Base-by-base conservation (phyloP, 2,329 filamentous ascomycete genomes). In the Niveomyces coronatus region DNA sequence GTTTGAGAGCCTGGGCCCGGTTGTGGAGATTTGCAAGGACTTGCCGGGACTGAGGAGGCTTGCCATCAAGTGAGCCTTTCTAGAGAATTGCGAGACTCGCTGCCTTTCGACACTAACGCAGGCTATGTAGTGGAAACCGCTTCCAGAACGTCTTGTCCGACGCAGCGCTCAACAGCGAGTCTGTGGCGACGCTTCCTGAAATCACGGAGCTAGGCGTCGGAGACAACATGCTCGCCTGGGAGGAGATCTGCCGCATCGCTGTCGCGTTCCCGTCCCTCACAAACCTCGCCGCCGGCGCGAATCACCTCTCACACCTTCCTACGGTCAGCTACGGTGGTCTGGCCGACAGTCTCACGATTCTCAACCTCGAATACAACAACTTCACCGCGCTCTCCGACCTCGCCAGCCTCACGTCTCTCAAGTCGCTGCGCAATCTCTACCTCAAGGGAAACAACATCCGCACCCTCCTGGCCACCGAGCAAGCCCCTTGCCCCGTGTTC, bases 401-500 rank as follows among this genome's bases (percentile, higher is more conserved):
- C 4, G 54, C 62, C 3, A 61, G 68, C 18, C 64, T 89, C 4
- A 50, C 67, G 3, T 46, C 53, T 16, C 57, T 83, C 17, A 52
- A 55, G 2, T 60, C 64, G 22, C 66, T 84, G 10, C 70, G 71
- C 34, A 74, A 69, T 37, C 61, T 79, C 1, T 73, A 87, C 37
- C 69, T 96, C 36, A 89, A 94, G 49, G 77, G 79, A 35, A 94
- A 93, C 61, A 68, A 65, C 35, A 83, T 94, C 45, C 61, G 63
- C 13, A 52, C 58, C 13, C 55, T 71, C 17, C 47, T 52, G 6
- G 40, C 56, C 2, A 41, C 51, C 7, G 49, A 45, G 11, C 19
- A 19, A 4, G 23, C 31, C 1, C 20, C 48, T 4, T 47, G 50
- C 1, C 61, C 76, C 4, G 49, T 68, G 7, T 80, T 85, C 49